phyloP scores from a whole-genome alignment of 2,329 filamentous ascomycete genomes.

The Sphaerulina populicola region DNA sequence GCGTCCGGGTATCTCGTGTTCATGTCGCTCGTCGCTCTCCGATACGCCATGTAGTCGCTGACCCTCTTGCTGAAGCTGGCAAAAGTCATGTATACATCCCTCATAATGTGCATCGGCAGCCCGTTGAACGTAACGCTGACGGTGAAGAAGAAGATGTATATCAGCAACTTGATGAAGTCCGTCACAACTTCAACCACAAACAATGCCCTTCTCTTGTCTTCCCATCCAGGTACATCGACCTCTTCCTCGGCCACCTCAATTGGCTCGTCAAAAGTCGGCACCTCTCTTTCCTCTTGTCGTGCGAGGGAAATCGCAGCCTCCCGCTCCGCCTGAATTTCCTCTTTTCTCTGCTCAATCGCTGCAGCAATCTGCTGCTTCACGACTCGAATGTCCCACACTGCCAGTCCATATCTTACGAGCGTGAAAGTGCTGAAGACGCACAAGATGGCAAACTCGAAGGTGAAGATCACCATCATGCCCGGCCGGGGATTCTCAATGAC shows the following conservation, averaged over 20 bases:
- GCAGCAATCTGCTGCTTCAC: constrained; percentile 63
- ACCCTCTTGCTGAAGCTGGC: constrained; percentile 85
- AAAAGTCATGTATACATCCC: constrained; percentile 89
- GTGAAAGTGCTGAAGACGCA: constrained; percentile 74
- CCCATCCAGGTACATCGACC: constrained; percentile 91
- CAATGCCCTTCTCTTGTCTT: constrained; percentile 87
- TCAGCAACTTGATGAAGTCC: constrained; percentile 85
- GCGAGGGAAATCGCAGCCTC: constrained; percentile 36
- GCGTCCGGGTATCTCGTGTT: constrained; percentile 83
- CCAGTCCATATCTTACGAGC: constrained; percentile 66
- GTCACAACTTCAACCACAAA: constrained; percentile 68
- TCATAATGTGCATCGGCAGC: constrained; percentile 89
- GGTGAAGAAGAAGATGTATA: constrained; percentile 86
- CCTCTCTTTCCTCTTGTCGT: constrained; percentile 27
- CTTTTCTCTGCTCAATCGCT: constrained; percentile 59
- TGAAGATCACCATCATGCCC: constrained; percentile 99
- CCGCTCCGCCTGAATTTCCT: constrained; percentile 52
- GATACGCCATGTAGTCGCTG: constrained; percentile 80
- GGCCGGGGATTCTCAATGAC: constrained; percentile 83
- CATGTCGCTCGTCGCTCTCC: constrained; percentile 89
- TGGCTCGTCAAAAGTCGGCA: constrained; percentile 53
- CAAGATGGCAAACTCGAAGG: constrained; percentile 91
- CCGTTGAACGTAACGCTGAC: constrained; percentile 92
- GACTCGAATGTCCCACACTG: constrained; percentile 67
- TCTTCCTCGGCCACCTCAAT: constrained; percentile 81